Evolutionary conservation across 768 basidiomycete genomes (phyloP).

Genomic region (Naganishia antarctica): DNA sequence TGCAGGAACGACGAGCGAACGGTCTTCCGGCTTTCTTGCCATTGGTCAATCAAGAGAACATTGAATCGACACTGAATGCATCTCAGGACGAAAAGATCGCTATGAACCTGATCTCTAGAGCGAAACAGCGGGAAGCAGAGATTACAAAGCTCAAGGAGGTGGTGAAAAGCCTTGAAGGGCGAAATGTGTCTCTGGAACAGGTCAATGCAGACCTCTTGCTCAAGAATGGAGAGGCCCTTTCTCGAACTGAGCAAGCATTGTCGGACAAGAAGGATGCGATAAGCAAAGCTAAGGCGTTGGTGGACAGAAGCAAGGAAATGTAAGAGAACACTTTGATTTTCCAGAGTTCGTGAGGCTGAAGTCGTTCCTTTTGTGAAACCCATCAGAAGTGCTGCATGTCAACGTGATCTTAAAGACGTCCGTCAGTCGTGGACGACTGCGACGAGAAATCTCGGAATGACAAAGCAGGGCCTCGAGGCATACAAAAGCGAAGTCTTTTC

Average conservation of each 20-base stretch:
- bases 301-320: background rate
- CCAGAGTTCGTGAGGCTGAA: too few relatives aligned
- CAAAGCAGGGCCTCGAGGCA: background rate
- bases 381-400: background rate
- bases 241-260: background rate
- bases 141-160: background rate
- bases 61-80: too few relatives aligned
- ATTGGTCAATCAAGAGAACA: too few relatives aligned
- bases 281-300: background rate
- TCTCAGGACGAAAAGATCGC: background rate
- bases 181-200: background rate
- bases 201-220: background rate
- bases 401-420: background rate
- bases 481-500: background rate
- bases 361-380: too few relatives aligned
- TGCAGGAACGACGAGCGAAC: slow-evolving; percentile 1
- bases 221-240: background rate
- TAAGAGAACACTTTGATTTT: background rate
- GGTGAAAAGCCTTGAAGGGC: background rate
- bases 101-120: background rate
- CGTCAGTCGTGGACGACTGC: background rate
- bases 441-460: background rate
- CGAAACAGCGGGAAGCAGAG: slow-evolving; percentile 11
- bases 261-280: background rate
- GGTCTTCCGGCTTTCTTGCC: too few relatives aligned